A percentile compares a stretch with the other conserved stretches of the same genome.
Conservation (phyloP, 306 rosid genomes). For the Vachellia collinsii region DNA sequence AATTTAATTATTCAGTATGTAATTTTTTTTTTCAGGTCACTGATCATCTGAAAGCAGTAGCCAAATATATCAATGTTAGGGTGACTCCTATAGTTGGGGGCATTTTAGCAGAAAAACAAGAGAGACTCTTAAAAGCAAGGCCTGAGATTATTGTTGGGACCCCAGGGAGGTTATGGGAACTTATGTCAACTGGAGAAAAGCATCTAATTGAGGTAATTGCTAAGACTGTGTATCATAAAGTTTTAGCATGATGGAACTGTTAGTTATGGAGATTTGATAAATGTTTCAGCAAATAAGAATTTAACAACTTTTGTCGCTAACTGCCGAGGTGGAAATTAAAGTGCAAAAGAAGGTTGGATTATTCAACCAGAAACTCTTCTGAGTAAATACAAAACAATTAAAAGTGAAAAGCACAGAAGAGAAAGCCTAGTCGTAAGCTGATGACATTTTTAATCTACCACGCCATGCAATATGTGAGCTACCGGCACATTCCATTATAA, state of each 20-base stretch:
- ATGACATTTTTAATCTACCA: background rate
- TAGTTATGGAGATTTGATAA: slow-evolving; percentile 22
- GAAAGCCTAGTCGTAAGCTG: background rate
- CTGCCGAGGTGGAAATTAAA: background rate
- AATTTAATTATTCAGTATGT: slow-evolving; percentile 23
- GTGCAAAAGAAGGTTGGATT: slow-evolving; percentile 15
- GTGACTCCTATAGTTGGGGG: slow-evolving; percentile 96
- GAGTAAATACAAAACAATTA: background rate
- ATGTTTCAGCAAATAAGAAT: slow-evolving; percentile 19
- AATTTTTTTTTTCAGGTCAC: slow-evolving; percentile 62
- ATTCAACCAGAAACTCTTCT: background rate
- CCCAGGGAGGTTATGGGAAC: slow-evolving; percentile 98
- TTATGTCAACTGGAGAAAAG: slow-evolving; percentile 82
- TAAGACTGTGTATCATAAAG: slow-evolving; percentile 11
- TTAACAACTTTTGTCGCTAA: background rate
- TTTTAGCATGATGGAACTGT: slow-evolving; percentile 23
- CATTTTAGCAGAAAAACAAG: slow-evolving; percentile 89
- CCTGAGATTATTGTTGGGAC: slow-evolving; percentile 96
- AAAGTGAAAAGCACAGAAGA: background rate
- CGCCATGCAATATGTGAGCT: background rate
- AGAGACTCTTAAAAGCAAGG: slow-evolving; percentile 72
- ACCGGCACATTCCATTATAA: slow-evolving; percentile 19
- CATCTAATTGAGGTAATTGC: slow-evolving; percentile 82
- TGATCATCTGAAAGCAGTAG: slow-evolving; percentile 80
- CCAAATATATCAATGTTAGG: slow-evolving; percentile 60